Evolutionary conservation across 768 basidiomycete species (phyloP).

Genomic region (Tulasnella sp.): DNA sequence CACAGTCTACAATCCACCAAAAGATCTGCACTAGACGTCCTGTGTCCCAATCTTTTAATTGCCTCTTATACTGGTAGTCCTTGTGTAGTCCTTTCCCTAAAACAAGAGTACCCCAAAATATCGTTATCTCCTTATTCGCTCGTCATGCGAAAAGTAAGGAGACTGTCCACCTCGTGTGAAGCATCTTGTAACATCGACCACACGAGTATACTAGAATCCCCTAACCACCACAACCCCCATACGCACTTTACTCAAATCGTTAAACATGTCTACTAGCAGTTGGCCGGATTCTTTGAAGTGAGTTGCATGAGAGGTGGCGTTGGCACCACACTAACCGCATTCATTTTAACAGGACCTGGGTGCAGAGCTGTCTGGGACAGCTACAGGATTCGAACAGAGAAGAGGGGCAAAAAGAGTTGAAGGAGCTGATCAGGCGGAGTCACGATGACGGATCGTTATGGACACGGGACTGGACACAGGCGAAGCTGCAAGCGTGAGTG

Average conservation of each 20-base stretch:
- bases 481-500: slow-evolving; percentile 73
- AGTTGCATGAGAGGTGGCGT: background rate
- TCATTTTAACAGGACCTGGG: slow-evolving; percentile 66
- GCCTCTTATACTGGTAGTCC: too few species aligned
- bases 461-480: slow-evolving; percentile 88
- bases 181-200: too few species aligned
- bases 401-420: slow-evolving; percentile 88
- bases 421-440: slow-evolving; percentile 92
- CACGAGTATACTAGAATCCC: too few species aligned
- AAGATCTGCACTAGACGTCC: slow-evolving; percentile 21
- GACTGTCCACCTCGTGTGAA: too few species aligned
- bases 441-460: slow-evolving; percentile 74
- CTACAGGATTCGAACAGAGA: slow-evolving; percentile 79
- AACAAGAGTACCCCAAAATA: too few species aligned
- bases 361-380: slow-evolving; percentile 83
- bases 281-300: slow-evolving; percentile 26
- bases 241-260: background rate
- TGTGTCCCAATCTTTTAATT: too few species aligned
- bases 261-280: slow-evolving; percentile 14
- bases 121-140: too few species aligned
- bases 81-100: too few species aligned
- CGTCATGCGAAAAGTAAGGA: too few species aligned
- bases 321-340: background rate
- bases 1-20: slow-evolving; percentile 34
- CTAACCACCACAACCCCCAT: background rate